Evolutionary conservation across 2,329 filamentous ascomycete species (phyloP), one percentile per base, ranked within the genome.

Genomic region (Lasiodiplodia sp.): DNA sequence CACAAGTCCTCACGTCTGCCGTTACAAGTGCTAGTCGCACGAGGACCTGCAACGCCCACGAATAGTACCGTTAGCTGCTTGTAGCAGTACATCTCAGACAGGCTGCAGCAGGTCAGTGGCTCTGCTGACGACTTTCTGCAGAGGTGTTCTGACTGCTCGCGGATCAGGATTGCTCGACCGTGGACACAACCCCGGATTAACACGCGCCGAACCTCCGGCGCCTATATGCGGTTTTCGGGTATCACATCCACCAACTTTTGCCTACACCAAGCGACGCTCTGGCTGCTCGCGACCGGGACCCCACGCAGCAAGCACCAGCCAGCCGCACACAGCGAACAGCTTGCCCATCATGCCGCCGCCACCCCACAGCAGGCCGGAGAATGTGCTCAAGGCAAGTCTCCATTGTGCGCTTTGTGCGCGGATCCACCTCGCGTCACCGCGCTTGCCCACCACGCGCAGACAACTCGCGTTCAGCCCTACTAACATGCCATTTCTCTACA

Each of bases 321-420:
- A 69, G 68, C 66, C 62, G 62, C 60, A 28, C 34, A 60, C 37
- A 71, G 70, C 70, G 66, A 72, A 71, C 57, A 70, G 63, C 68
- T 71, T 76, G 76, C 78, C 79, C 81, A 89, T 77, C 79, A 91
- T 95, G 96, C 93, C 96, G 87, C 96, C 96, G 81, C 94, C 94
- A 85, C 92, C 94, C 75, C 94, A 98, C 83, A 94, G 96, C 82
- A 97, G 97, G 84, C 96, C 96, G 79, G 96, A 99, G 87, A 99
- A 99, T 91, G 94, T 97, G 81, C 90, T 98, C 82, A 97, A 97
- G 83, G 86, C 56, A 67, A 66, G 67, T 68, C 21, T 37, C 18
- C 38, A 52, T 52, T 57, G 38, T 49, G 67, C 60, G 60, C 56
- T 68, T 69, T 67, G 55, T 60, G 37, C 64, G 69, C 69, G 34